These are phyloP conservation scores for Rhodotorula sp. DNA, from an alignment of 1,284 basidiomycete species.

Conservation along the genomic window DNA sequence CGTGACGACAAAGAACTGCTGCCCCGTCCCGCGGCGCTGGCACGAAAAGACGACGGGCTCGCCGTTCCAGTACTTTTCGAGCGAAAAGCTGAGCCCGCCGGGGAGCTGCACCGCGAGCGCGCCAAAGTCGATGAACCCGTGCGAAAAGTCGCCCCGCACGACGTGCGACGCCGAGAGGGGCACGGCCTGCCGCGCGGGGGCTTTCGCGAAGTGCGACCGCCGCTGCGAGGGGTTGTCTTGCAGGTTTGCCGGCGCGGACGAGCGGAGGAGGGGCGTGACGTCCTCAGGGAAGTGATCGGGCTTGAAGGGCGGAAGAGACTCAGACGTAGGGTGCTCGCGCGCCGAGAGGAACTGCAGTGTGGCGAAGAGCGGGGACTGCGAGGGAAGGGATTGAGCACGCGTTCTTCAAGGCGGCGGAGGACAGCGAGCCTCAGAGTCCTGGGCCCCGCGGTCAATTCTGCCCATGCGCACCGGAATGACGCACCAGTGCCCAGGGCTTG, in stretches of 20 bases:
- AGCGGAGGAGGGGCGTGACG: slow-evolving; percentile 17
- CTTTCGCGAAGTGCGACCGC: slow-evolving; percentile 33
- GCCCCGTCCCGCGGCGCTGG: slow-evolving; percentile 3
- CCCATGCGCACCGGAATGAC: background rate
- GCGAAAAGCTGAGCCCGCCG: slow-evolving; percentile 26
- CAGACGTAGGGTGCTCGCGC: background rate
- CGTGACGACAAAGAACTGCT: slow-evolving; percentile 35
- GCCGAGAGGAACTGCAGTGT: slow-evolving; percentile 16
- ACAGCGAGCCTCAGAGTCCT: background rate
- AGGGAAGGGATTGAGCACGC: background rate
- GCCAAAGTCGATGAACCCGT: slow-evolving; percentile 42
- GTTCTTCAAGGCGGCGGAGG: no score
- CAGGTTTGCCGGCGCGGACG: slow-evolving; percentile 62
- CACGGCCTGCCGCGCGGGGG: slow-evolving; percentile 17
- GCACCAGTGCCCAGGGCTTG: slow-evolving; percentile 44
- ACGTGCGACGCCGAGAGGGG: slow-evolving; percentile 10
- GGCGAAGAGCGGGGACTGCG: slow-evolving; percentile 41
- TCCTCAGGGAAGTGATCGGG: slow-evolving; percentile 38
- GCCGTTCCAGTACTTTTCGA: slow-evolving; percentile 39
- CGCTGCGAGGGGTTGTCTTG: slow-evolving; percentile 32
- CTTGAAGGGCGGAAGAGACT: slow-evolving; percentile 16
- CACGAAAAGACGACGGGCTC: slow-evolving; percentile 25
- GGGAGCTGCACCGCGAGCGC: slow-evolving; percentile 40
- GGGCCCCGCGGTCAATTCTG: no score
- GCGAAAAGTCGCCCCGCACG: slow-evolving; percentile 36